Percentiles rank a stretch among this genome's conserved stretches.
These are phyloP conservation scores for Cryphonectria carpinicola DNA, from an alignment of 2,329 filamentous ascomycete species.

Conservation along the genomic window DNA sequence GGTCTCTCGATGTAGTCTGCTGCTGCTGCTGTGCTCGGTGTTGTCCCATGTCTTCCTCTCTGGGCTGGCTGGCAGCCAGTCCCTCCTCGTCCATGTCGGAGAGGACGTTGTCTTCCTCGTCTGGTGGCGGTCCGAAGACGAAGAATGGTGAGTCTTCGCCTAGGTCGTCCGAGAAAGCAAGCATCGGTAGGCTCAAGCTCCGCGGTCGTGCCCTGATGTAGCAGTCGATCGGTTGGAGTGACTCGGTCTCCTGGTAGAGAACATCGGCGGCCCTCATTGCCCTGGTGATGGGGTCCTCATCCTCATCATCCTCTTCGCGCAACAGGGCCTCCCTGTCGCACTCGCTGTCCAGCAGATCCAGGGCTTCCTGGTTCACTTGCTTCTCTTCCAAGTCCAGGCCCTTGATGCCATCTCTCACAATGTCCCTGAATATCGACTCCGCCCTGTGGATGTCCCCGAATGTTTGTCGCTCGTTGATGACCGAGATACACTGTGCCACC, in stretches of 20 bases:
- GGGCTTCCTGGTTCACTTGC: slow-evolving; percentile 19
- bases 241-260: slow-evolving; percentile 59
- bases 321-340: slow-evolving; percentile 28
- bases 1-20: background rate
- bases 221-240: slow-evolving; percentile 53
- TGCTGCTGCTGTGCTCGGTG: background rate
- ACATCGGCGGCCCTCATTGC: slow-evolving; percentile 65
- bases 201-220: slow-evolving; percentile 45
- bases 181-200: slow-evolving; percentile 55
- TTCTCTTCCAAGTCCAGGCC: slow-evolving; percentile 16
- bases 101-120: slow-evolving; percentile 8
- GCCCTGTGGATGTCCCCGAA: slow-evolving; percentile 54
- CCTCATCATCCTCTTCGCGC: slow-evolving; percentile 21
- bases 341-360: slow-evolving; percentile 20
- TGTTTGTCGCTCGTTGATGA: slow-evolving; percentile 57
- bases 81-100: background rate
- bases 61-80: background rate
- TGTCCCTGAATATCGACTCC: slow-evolving; percentile 53
- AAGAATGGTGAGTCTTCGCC: slow-evolving; percentile 52
- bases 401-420: slow-evolving; percentile 52
- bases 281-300: slow-evolving; percentile 53
- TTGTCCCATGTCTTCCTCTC: background rate
- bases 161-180: slow-evolving; percentile 48
- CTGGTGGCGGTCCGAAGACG: slow-evolving; percentile 46
- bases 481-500: slow-evolving; percentile 56